Evolutionary conservation across 192 early-diverging fungal species (phyloP), one percentile per base, ranked within the genome.

Genomic region (Coemansia sp.): DNA sequence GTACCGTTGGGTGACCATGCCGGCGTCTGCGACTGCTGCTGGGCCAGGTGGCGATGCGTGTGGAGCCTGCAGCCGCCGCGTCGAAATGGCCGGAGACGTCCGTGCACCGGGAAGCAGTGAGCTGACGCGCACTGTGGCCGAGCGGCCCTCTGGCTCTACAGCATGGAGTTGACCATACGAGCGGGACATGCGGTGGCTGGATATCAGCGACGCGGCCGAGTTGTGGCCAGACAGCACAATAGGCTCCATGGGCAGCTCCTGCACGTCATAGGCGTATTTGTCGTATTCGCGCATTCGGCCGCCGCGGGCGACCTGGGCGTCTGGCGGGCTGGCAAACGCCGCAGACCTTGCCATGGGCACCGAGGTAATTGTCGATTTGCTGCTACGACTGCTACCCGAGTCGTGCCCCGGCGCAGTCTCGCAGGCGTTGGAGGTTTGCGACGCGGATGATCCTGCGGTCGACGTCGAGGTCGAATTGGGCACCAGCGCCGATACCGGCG

Each of bases 401-500:
- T 38, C 58, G 28, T 58, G 49, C 39, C 44, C 49, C 7, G 60
- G 42, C 3, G 32, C 48, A 3, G 40, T 34, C 17, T 60, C 56
- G 46, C 42, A 26, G 3, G 32, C 46, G 34, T 53, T 61, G 3
- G 65, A 73, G 8, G 59, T 62, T 47, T 55, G 66, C 2, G 71
- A 74, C 7, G 60, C 57, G 3, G 64, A 58, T 2, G 69, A 69
- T 12, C 41, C 67, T 4, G 62, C 62, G 12, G 64, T 60, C 45
- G 68, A 64, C 15, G 62, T 59, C 32, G 68, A 71, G 14, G 58
- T 35, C 4, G 59, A 51, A 12, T 54, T 57, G 23, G 54, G 62
- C 30, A 39, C 63, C 51, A 65, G 62, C 12, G 64, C 71, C 8
- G 71, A 74, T 11, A 74, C 60, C 4, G 71, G 71, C 34, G 71